phyloP scores from a whole-genome alignment of 306 rosid species.

The Cicer pinnatifidum region DNA sequence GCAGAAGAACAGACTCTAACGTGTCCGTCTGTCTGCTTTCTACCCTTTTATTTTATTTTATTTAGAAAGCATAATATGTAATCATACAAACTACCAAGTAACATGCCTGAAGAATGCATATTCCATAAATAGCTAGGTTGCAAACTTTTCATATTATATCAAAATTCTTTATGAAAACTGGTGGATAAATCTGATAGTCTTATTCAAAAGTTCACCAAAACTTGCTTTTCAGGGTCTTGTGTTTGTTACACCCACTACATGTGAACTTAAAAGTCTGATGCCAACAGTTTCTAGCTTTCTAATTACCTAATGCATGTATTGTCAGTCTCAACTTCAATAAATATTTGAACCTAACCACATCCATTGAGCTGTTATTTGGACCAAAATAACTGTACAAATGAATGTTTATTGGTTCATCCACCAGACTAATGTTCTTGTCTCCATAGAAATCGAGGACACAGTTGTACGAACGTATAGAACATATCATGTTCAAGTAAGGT shows the following conservation, averaged over 20 bases:
- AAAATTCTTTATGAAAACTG: not conserved
- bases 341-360: not conserved
- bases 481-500: not conserved
- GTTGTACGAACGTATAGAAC: not conserved
- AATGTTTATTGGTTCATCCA: not conserved
- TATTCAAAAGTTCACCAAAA: not conserved
- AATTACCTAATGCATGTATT: not conserved
- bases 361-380: not conserved
- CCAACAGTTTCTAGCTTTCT: not conserved
- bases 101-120: not conserved
- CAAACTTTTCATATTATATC: conserved; percentile 1
- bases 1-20: too few species aligned
- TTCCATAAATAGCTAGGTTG: not conserved
- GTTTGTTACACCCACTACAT: not conserved
- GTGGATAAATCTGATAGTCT: too few species aligned
- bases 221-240: not conserved
- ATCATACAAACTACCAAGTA: too few species aligned
- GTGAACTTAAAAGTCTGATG: not conserved
- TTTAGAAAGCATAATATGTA: too few species aligned
- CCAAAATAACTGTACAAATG: not conserved
- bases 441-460: not conserved
- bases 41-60: too few species aligned
- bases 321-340: not conserved
- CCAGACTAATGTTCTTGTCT: not conserved
- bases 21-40: too few species aligned